Evolutionary conservation across 2,329 filamentous ascomycete species (phyloP), one percentile per base, ranked within the genome.

Genomic region (Nigrospora osmanthi): DNA sequence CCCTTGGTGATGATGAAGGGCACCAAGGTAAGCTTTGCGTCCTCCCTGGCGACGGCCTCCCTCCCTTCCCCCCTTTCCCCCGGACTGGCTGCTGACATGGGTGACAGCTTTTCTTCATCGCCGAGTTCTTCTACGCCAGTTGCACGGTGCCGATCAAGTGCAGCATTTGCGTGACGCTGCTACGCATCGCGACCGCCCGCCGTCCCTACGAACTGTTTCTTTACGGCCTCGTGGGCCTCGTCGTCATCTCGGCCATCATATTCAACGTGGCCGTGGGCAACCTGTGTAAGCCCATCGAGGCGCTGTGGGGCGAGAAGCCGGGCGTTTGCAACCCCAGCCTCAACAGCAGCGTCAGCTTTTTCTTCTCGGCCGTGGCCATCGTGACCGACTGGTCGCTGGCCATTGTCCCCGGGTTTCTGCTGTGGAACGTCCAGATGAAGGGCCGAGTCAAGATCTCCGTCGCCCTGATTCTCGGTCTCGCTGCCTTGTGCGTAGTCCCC

Each of bases 401-500:
- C 19, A 53, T 64, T 14, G 60, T 71, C 7, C 69, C 69, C 2
- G 58, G 63, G 6, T 54, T 63, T 32, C 49, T 71, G 19, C 54
- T 72, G 38, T 63, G 60, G 52, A 61, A 68, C 14, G 62, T 70
- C 23, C 65, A 70, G 32, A 64, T 73, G 51, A 66, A 70, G 46
- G 54, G 56, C 16, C 58, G 60, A n/a, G 62, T 67, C 19, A 73
- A 73, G 50, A 51, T 69, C n/a, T 70, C 68, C 0, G 67, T 73
- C 3, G 59, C 63, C 31, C 52, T 68, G 1, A 62, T 73, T 33
- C 66, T 73, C 56, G 62, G 58, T 1, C 54, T 72, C 32, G 69
- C 66, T 49, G 66, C 69, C 32, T 62, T 68, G 65, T 69, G 51
- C 58, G 61, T 49, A 33, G 7, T 19, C 28, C 37, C 11, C 10